Evolutionary conservation across 2,329 filamentous ascomycete species (phyloP).

Genomic region (Acrocalymma vagum): DNA sequence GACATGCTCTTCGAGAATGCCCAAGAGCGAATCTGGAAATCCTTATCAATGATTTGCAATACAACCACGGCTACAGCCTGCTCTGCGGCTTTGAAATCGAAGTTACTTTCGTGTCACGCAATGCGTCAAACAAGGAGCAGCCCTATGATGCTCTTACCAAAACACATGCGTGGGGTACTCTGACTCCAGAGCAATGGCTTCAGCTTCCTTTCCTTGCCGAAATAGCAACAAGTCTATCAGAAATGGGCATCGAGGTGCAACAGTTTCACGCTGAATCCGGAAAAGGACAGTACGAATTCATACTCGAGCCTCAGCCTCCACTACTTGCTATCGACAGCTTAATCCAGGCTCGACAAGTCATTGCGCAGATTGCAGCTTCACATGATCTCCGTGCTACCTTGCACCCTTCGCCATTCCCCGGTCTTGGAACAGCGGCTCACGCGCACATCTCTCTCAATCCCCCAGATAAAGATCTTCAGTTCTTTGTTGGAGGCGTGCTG

Average conservation of each 20-base stretch:
- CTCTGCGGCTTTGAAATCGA: conserved; percentile 84
- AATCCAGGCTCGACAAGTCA: conserved; percentile 74
- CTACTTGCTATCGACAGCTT: conserved; percentile 76
- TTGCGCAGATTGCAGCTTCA: conserved; percentile 69
- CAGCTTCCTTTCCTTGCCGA: conserved; percentile 70
- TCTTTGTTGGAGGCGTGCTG: conserved; percentile 75
- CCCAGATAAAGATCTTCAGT: conserved; percentile 64
- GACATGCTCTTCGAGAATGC: conserved; percentile 64
- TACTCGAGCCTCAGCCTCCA: conserved; percentile 70
- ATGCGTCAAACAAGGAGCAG: conserved; percentile 40
- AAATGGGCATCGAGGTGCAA: conserved; percentile 71
- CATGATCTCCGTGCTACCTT: conserved; percentile 74
- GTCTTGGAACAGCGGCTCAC: conserved; percentile 72
- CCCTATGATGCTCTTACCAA: conserved; percentile 59
- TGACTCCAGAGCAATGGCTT: conserved; percentile 69
- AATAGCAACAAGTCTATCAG: conserved; percentile 68
- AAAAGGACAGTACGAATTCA: conserved; percentile 79
- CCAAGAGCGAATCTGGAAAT: conserved; percentile 60
- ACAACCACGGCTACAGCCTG: conserved; percentile 64
- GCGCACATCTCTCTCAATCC: conserved; percentile 73
- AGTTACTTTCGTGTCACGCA: conserved; percentile 71
- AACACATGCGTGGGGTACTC: conserved; percentile 76
- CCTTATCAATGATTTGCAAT: conserved; percentile 61
- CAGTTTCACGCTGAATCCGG: conserved; percentile 79
- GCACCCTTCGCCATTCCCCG: conserved; percentile 73